Evolutionary conservation across 441 rosid genomes (phyloP), one percentile per base, ranked within the genome.

Genomic region (Kokia cookei): DNA sequence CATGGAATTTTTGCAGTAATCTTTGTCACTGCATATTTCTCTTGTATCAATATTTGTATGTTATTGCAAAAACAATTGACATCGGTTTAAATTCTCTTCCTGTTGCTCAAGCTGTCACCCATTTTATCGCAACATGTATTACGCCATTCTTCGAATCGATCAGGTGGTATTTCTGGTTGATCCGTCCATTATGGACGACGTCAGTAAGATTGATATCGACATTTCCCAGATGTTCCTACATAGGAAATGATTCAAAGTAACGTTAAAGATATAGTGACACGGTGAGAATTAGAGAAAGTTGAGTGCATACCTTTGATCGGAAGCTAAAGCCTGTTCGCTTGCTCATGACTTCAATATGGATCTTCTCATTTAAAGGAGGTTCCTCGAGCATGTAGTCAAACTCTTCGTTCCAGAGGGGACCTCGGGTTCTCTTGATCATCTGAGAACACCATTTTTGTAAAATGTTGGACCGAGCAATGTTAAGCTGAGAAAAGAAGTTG

Each of bases 361-460:
- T 88, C 85, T 81, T 89, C 75, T 95, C 99, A 5, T 80, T 80
- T 71, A 88, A n/a, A 45, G 99, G 99, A 24, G 98, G 91, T 73
- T 86, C 93, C 77, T 93, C 99, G 2, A 95, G 86, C 80, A 83
- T 89, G 69, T 87, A 95, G 72, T 91, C 84, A 63, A 95, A 93
- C 74, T 93, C 99, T 66, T 95, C 99, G 8, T 88, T 87, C 99
- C 99, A 95, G 5, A 76, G 74, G 2, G 99, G 99, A 76, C 89
- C 83, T 0, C 98, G 90, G 50, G 87, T 85, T 84, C 84, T 90
- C 83, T 75, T 87, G 27, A 91, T 65, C 90, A 83, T 84, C 99
- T 93, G 83, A 26, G 57, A 26, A 69, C 65, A 58, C 50, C 17
- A 54, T 65, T 12, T 15, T 45, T 26, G 27, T 1, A 19, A 29